A percentile compares a stretch with the other conserved stretches of the same genome.
Conservation (phyloP, 208 protist genomes). For the Herpetomonas muscarum region DNA sequence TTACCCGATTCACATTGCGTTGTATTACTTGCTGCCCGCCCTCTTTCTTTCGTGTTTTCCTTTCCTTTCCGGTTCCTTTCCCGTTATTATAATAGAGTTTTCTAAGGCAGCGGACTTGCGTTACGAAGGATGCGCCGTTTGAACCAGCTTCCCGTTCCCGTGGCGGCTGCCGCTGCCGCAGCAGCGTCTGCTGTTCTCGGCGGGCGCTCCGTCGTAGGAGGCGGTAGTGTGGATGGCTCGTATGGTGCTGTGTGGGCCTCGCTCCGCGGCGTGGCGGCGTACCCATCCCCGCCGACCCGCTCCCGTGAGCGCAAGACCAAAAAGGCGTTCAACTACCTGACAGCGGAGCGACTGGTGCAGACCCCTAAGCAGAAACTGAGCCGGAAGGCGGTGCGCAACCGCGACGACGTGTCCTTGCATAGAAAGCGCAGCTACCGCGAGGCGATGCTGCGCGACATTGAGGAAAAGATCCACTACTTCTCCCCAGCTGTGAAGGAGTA, state of each 20-base stretch:
- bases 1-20: no score
- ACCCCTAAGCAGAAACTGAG: constrained; percentile 10
- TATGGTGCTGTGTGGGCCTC: neutral
- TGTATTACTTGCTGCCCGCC: no score
- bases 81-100: no score
- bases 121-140: no score
- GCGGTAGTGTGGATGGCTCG: no score
- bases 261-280: constrained; percentile 28
- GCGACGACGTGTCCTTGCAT: constrained; percentile 40
- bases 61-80: no score
- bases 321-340: constrained; percentile 87
- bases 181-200: no score
- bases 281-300: constrained; percentile 30
- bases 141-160: no score
- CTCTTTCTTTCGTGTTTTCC: no score
- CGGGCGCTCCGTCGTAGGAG: no score
- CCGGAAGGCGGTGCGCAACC: constrained; percentile 19
- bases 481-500: constrained; percentile 41
- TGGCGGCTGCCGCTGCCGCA: no score
- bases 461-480: constrained; percentile 66
- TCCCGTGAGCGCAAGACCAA: constrained; percentile 2
- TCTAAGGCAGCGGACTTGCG: no score
- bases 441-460: constrained; percentile 37
- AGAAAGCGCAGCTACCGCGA: constrained; percentile 37
- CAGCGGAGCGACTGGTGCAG: constrained; percentile 35